Conservation (phyloP, 2,329 filamentous ascomycete genomes). For the Ciborinia camelliae region DNA sequence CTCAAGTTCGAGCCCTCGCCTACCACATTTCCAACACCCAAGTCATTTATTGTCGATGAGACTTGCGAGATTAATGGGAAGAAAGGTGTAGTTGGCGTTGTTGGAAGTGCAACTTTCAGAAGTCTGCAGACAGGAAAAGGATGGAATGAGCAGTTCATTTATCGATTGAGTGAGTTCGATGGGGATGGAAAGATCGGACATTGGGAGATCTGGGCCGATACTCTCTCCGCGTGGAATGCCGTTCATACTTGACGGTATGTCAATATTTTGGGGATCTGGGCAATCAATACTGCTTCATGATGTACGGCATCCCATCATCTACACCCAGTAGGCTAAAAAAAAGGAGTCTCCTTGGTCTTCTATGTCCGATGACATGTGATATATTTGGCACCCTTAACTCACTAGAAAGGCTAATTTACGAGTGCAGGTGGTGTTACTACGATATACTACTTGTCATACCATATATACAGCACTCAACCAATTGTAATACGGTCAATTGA, state of each 20-base stretch:
- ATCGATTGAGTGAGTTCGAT: conserved; percentile 42
- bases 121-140: conserved; percentile 41
- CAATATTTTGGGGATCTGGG: not conserved
- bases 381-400: not conserved
- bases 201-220: conserved; percentile 46
- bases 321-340: not conserved
- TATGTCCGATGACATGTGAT: not conserved
- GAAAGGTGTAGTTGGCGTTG: conserved; percentile 39
- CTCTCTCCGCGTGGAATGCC: conserved; percentile 43
- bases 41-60: conserved; percentile 38
- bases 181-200: conserved; percentile 40
- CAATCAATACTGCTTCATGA: not conserved
- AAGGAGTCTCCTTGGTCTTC: not conserved
- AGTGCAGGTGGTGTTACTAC: not conserved
- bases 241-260: conserved; percentile 23
- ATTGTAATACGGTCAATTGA: not conserved
- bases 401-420: not conserved
- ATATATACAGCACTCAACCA: not conserved
- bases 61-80: conserved; percentile 17
- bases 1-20: conserved; percentile 24
- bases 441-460: not conserved
- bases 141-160: conserved; percentile 43
- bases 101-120: conserved; percentile 38
- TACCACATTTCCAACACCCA: conserved; percentile 10
- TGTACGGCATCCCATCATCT: too few species aligned